Conservation (phyloP, 2,329 filamentous ascomycete genomes). For the Trichoderma hamatum region DNA sequence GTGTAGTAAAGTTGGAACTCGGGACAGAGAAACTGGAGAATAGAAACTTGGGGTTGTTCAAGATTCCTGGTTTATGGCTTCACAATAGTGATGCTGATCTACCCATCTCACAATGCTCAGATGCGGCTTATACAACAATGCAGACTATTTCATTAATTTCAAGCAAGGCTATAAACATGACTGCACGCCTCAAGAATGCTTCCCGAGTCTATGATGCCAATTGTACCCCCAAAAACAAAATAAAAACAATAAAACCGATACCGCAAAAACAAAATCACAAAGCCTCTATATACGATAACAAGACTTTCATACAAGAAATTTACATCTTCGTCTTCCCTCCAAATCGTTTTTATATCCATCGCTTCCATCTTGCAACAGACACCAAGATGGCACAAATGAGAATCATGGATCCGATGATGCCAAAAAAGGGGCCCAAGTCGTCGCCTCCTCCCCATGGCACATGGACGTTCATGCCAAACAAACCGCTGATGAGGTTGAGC, state of each 20-base stretch:
- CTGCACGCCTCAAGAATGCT: conserved; percentile 17
- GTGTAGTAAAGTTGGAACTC: background rate
- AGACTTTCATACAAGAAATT: background rate
- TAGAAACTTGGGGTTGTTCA: too few relatives aligned
- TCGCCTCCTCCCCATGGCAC: conserved; percentile 65
- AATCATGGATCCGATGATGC: conserved; percentile 57
- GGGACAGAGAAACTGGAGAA: background rate
- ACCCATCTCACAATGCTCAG: background rate
- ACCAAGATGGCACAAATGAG: conserved; percentile 54
- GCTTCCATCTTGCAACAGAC: conserved; percentile 49
- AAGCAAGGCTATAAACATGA: conserved; percentile 15
- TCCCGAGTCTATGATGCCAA: conserved; percentile 25
- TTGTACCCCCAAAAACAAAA: background rate
- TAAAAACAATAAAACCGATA: background rate
- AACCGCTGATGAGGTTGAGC: conserved; percentile 85
- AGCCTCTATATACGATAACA: conserved; percentile 3
- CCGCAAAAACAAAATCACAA: background rate
- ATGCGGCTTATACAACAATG: background rate
- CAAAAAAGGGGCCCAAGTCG: conserved; percentile 58
- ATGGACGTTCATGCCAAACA: conserved; percentile 85
- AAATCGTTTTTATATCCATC: conserved; percentile 47
- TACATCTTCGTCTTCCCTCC: background rate
- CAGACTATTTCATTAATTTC: background rate
- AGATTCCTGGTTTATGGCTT: too few relatives aligned
- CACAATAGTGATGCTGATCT: background rate